These are phyloP conservation scores for Mitragyna speciosa DNA, from an alignment of 257 asterid species.

Conservation along the genomic window DNA sequence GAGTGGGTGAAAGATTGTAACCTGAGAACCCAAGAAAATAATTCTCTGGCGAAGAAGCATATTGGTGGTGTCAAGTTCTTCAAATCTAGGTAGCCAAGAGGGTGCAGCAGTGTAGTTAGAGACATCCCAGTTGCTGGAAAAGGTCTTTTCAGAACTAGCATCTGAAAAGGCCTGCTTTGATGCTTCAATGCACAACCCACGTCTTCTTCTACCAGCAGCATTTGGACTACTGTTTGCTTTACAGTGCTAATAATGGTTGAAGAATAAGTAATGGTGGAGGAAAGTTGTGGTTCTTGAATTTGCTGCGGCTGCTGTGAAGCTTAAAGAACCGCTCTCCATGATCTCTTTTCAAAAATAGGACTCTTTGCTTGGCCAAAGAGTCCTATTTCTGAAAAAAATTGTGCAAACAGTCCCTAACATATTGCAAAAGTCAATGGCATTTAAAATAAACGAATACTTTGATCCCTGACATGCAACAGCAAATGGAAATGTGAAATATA, in stretches of 20 bases:
- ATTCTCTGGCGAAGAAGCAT: slow-evolving; percentile 98
- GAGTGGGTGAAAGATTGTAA: slow-evolving; percentile 13
- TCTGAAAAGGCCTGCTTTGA: slow-evolving; percentile 30
- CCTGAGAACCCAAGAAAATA: slow-evolving; percentile 90
- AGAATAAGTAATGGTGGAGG: slow-evolving; percentile 9
- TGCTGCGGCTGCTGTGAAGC: slow-evolving; percentile 39
- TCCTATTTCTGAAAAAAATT: background rate
- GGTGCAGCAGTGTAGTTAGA: slow-evolving; percentile 65
- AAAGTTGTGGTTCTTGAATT: slow-evolving; percentile 30
- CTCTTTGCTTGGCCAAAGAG: background rate
- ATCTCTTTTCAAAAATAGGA: slow-evolving; percentile 5
- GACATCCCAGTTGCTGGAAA: slow-evolving; percentile 65
- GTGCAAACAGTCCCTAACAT: too few relatives aligned
- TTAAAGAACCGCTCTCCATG: slow-evolving; percentile 45
- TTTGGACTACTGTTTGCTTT: background rate
- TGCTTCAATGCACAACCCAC: slow-evolving; percentile 39
- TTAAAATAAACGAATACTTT: too few relatives aligned
- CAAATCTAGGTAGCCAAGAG: slow-evolving; percentile 83
- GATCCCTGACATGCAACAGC: too few relatives aligned
- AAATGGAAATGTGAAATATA: too few relatives aligned
- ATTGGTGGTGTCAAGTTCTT: slow-evolving; percentile 92
- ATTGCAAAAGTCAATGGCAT: too few relatives aligned
- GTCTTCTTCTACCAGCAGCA: slow-evolving; percentile 9
- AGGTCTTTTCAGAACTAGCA: slow-evolving; percentile 12
- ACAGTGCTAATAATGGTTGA: background rate